These are phyloP conservation scores for Blattamonas nauphoetae DNA, from an alignment of 78 protist genomes.

Conservation along the genomic window DNA sequence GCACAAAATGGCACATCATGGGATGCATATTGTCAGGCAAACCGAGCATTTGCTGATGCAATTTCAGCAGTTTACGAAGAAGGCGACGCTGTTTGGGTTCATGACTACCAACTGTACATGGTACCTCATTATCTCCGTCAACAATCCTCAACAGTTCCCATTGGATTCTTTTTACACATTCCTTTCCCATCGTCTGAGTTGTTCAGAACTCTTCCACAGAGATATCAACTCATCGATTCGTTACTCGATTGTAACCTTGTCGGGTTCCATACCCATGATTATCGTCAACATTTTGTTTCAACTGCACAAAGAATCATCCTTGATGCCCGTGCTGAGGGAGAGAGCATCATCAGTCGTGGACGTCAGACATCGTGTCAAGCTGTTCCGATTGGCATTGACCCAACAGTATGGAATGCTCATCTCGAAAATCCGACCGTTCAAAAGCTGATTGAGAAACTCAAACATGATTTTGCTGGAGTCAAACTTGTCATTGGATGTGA, in stretches of 20 bases:
- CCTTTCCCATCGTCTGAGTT: conserved; percentile 77
- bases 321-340: not conserved
- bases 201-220: conserved; percentile 63
- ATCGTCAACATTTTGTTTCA: conserved; percentile 64
- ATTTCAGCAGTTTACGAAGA: not conserved
- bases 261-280: conserved; percentile 56
- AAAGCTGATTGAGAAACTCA: not conserved
- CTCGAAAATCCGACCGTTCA: not conserved
- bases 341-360: not conserved
- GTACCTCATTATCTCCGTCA: conserved; percentile 3
- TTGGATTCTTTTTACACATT: conserved; percentile 79
- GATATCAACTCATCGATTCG: conserved; percentile 52
- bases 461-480: not conserved
- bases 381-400: conserved; percentile 16
- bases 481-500: conserved; percentile 13
- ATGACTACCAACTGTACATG: conserved; percentile 17
- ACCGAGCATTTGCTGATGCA: not conserved
- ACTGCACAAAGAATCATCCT: conserved; percentile 49
- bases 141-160: conserved; percentile 1
- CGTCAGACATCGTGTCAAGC: not conserved
- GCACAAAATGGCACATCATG: not conserved
- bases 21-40: not conserved
- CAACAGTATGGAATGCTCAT: not conserved
- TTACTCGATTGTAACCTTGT: conserved; percentile 54
- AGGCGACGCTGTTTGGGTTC: conserved; percentile 7